Percentiles rank a stretch among this genome's conserved stretches.
Evolutionary conservation across 2,329 filamentous ascomycete species (phyloP).

Genomic region (Cordyceps javanica): DNA sequence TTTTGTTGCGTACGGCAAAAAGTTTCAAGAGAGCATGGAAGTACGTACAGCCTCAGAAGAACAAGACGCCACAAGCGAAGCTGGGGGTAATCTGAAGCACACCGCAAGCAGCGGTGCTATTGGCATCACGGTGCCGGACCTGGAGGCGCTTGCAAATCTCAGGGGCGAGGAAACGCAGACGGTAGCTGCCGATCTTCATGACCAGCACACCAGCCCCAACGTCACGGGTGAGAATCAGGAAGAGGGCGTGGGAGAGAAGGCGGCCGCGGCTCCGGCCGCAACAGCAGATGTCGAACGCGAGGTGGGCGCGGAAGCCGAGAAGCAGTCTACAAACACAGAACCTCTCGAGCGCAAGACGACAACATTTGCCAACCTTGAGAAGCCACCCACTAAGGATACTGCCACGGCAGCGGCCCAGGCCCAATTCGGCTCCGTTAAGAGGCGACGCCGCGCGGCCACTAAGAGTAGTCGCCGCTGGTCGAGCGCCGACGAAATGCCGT

Average conservation of each 20-base stretch:
- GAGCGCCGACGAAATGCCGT: conserved; percentile 68
- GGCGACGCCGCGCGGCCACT: conserved; percentile 63
- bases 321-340: conserved; percentile 27
- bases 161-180: conserved; percentile 29
- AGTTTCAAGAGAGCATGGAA: conserved; percentile 65
- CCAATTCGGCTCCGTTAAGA: conserved; percentile 46
- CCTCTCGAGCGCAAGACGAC: conserved; percentile 45
- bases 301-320: conserved; percentile 22
- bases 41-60: conserved; percentile 47
- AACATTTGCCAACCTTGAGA: conserved; percentile 51
- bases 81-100: conserved; percentile 21
- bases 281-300: conserved; percentile 12
- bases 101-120: conserved; percentile 29
- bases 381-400: conserved; percentile 34
- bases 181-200: conserved; percentile 23
- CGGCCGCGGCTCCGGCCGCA: background rate
- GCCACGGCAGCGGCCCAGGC: conserved; percentile 22
- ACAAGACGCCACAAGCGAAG: conserved; percentile 37
- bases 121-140: conserved; percentile 38
- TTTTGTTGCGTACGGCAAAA: conserved; percentile 68
- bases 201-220: conserved; percentile 28
- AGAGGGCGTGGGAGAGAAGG: background rate
- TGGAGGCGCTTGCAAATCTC: conserved; percentile 31
- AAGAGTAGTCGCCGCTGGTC: conserved; percentile 61
- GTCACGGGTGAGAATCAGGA: conserved; percentile 13